Percentiles rank a stretch among this genome's conserved stretches.
phyloP scores from a whole-genome alignment of 352 stramenopile genomes.

The Phytophthora constricta region DNA sequence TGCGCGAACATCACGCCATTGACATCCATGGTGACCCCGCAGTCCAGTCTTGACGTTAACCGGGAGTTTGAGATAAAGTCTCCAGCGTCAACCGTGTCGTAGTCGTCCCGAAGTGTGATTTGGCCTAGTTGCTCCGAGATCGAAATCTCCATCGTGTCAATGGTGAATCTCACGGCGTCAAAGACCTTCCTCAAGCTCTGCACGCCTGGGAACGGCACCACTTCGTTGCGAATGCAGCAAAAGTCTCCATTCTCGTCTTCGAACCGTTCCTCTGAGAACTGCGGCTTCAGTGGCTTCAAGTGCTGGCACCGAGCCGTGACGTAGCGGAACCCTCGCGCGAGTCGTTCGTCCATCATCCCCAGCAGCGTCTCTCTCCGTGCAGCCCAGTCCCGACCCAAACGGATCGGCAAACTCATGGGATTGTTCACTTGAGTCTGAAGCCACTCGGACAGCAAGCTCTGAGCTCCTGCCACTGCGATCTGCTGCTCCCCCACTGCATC shows the following conservation, averaged over 20 bases:
- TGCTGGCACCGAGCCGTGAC: slow-evolving; percentile 20
- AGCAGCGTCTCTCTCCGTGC: slow-evolving; percentile 26
- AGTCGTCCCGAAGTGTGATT: slow-evolving; percentile 29
- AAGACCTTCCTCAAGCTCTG: slow-evolving; percentile 32
- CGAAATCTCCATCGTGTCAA: slow-evolving; percentile 40
- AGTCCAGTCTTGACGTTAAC: neutral
- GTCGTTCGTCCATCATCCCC: slow-evolving; percentile 30
- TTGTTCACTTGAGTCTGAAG: slow-evolving; percentile 11
- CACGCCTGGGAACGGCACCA: slow-evolving; percentile 33
- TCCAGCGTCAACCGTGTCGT: slow-evolving; percentile 9
- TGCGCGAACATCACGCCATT: slow-evolving; percentile 23
- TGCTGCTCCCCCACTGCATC: slow-evolving; percentile 14
- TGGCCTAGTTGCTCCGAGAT: slow-evolving; percentile 40
- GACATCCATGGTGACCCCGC: slow-evolving; percentile 11
- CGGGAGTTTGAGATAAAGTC: slow-evolving; percentile 13
- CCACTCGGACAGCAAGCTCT: slow-evolving; percentile 18
- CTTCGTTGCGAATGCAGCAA: slow-evolving; percentile 37
- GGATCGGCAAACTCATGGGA: slow-evolving; percentile 10
- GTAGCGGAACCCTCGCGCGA: slow-evolving; percentile 24
- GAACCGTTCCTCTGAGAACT: slow-evolving; percentile 30
- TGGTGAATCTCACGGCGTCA: slow-evolving; percentile 37
- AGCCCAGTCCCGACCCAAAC: slow-evolving; percentile 16
- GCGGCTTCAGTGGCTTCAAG: slow-evolving; percentile 30
- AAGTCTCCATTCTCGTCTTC: slow-evolving; percentile 21
- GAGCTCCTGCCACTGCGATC: slow-evolving; percentile 12